These are phyloP conservation scores for Spinacia oleracea DNA, from an alignment of 179 eudicot genomes.

Conservation along the genomic window DNA sequence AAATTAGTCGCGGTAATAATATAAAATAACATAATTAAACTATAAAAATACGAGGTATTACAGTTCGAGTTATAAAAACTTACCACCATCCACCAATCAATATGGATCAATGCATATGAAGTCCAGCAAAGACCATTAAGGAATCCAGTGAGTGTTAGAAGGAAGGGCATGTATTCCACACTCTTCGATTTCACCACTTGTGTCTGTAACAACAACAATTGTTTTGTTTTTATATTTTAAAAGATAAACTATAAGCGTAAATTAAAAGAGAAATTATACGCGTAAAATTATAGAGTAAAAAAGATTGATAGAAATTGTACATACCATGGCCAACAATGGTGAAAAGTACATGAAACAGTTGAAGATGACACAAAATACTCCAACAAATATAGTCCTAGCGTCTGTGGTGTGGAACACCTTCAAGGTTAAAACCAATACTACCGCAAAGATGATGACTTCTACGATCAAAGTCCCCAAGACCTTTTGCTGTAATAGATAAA, in stretches of 20 bases:
- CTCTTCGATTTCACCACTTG: constrained; percentile 60
- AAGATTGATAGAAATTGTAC: not conserved
- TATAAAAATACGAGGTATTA: not conserved
- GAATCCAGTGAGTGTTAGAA: constrained; percentile 53
- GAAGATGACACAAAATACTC: constrained; percentile 36
- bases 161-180: constrained; percentile 74
- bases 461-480: not conserved
- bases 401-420: constrained; percentile 18
- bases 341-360: constrained; percentile 38
- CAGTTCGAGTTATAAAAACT: not conserved
- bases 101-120: constrained; percentile 47
- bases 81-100: constrained; percentile 61
- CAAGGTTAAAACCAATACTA: constrained; percentile 18
- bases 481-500: constrained; percentile 20
- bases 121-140: constrained; percentile 55
- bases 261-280: no score
- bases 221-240: no score
- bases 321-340: constrained; percentile 38
- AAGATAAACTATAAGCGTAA: no score
- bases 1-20: not conserved
- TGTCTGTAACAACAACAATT: constrained; percentile 39
- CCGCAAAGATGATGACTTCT: constrained; percentile 25
- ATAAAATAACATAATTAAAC: no score
- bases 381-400: constrained; percentile 27
- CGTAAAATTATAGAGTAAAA: not conserved